Percentiles rank a stretch among this genome's conserved stretches.
Conservation (phyloP, 192 early-diverging fungal genomes). For the Endogone sp. region DNA sequence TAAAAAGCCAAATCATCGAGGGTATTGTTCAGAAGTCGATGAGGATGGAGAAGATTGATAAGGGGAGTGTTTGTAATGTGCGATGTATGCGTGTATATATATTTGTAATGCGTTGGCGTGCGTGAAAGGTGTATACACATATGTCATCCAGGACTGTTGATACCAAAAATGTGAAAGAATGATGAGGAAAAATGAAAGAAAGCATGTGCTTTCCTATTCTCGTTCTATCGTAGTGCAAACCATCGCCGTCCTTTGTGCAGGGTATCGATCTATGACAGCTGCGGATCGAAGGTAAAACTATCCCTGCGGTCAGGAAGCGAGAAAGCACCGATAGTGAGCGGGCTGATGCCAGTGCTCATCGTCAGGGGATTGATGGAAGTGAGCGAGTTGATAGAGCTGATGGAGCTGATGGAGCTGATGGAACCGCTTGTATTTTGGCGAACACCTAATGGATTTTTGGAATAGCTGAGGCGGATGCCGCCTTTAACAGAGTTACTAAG, state of each 20-base stretch:
- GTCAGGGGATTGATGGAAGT: not conserved
- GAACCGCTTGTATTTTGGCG: conserved; percentile 41
- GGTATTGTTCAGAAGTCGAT: not conserved
- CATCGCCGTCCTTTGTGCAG: not conserved
- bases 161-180: conserved; percentile 24
- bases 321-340: conserved; percentile 6
- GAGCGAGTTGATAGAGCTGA: not conserved
- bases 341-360: not conserved
- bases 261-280: conserved; percentile 9
- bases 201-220: not conserved
- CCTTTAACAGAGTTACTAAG: conserved; percentile 85
- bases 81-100: conserved; percentile 4
- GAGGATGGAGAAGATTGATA: not conserved
- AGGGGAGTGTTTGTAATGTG: not conserved
- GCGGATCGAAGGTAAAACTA: conserved; percentile 17
- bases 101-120: conserved; percentile 1
- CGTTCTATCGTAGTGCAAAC: not conserved
- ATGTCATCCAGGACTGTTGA: conserved; percentile 6
- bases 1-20: not conserved
- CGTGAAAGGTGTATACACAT: not conserved
- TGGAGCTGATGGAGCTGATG: not conserved
- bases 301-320: conserved; percentile 13
- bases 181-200: conserved; percentile 23
- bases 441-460: conserved; percentile 95
- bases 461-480: conserved; percentile 93